phyloP scores from a whole-genome alignment of 805 yeast genomes.

The Wickerhamiella sorbophila region DNA sequence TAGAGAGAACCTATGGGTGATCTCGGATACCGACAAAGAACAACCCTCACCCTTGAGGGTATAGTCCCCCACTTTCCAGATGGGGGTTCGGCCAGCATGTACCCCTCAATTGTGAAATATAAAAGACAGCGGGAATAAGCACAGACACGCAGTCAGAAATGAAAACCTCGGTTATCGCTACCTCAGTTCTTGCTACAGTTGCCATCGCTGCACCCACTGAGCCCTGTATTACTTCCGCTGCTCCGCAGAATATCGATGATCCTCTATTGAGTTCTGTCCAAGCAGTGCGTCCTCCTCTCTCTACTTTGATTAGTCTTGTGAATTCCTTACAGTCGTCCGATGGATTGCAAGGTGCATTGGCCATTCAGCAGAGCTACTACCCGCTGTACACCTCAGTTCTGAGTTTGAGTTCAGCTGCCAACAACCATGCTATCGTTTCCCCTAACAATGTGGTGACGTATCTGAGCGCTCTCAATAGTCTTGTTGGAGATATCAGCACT shows the following conservation, averaged over 20 bases:
- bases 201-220: neutral
- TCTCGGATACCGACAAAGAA: no score
- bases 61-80: no score
- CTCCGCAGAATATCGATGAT: no score
- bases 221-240: neutral
- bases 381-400: neutral
- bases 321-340: slow-evolving; percentile 8
- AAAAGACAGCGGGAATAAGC: no score
- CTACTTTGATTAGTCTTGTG: slow-evolving; percentile 7
- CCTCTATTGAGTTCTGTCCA: neutral
- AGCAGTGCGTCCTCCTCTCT: neutral
- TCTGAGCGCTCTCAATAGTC: neutral
- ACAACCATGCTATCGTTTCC: slow-evolving; percentile 6
- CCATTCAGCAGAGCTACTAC: slow-evolving; percentile 13
- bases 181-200: neutral
- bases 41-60: no score
- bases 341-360: slow-evolving; percentile 19
- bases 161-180: no score
- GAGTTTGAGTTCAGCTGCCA: slow-evolving; percentile 2
- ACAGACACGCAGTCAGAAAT: no score
- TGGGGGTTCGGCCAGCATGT: no score
- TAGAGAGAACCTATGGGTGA: no score
- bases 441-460: slow-evolving; percentile 8
- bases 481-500: slow-evolving; percentile 3
- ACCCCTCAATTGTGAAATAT: no score